These are phyloP conservation scores for Singerocomus inundabilis DNA, from an alignment of 1,284 basidiomycete species.

Conservation along the genomic window DNA sequence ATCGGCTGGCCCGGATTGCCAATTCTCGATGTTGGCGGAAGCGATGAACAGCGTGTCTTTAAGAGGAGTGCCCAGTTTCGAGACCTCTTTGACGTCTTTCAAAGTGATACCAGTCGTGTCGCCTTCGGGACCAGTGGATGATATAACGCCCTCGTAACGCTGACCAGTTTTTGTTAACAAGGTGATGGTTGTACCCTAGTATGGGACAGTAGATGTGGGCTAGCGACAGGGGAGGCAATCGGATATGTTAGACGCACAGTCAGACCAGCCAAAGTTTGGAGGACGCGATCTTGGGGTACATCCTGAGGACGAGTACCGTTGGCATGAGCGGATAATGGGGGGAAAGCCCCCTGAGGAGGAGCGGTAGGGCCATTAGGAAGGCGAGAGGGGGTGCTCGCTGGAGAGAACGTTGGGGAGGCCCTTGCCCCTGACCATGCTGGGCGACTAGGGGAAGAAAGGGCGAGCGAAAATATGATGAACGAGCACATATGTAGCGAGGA, in stretches of 20 bases:
- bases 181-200: slow-evolving; percentile 70
- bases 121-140: slow-evolving; percentile 58
- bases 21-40: slow-evolving; percentile 67
- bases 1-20: slow-evolving; percentile 72
- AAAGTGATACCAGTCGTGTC: slow-evolving; percentile 71
- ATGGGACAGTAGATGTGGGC: slow-evolving; percentile 19
- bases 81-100: slow-evolving; percentile 70
- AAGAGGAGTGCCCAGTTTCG: slow-evolving; percentile 58
- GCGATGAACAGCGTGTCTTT: slow-evolving; percentile 69
- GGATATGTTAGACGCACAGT: slow-evolving; percentile 47
- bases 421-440: slow-evolving; percentile 64
- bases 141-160: slow-evolving; percentile 70
- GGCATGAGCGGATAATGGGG: slow-evolving; percentile 45
- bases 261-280: slow-evolving; percentile 61
- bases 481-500: slow-evolving; percentile 13
- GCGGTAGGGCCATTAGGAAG: slow-evolving; percentile 44
- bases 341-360: slow-evolving; percentile 43
- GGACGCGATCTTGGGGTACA: slow-evolving; percentile 50
- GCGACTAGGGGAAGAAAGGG: slow-evolving; percentile 42
- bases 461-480: slow-evolving; percentile 10
- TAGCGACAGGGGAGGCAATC: slow-evolving; percentile 16
- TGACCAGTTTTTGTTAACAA: slow-evolving; percentile 64
- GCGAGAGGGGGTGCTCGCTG: slow-evolving; percentile 47
- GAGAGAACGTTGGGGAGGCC: slow-evolving; percentile 64
- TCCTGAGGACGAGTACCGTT: slow-evolving; percentile 48